Evolutionary conservation across 208 protist genomes (phyloP).

Genomic region (Wallacemonas collosoma): DNA sequence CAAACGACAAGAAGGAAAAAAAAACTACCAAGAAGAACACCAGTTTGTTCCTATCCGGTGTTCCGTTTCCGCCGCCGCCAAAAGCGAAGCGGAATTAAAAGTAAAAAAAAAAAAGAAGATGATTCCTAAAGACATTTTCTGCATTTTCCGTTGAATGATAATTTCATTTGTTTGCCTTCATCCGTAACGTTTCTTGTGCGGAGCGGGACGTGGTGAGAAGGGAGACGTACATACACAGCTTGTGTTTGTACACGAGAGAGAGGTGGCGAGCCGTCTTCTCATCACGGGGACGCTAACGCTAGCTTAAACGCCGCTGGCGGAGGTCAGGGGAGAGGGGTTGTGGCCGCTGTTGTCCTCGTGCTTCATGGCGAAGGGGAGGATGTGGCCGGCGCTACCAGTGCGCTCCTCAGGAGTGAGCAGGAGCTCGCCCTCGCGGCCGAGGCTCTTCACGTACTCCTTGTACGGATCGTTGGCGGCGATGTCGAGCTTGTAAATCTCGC

Average conservation of each 20-base stretch:
- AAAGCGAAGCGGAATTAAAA: conserved; percentile 18
- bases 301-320: conserved; percentile 27
- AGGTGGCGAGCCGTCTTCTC: too few relatives aligned
- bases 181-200: conserved; percentile 11
- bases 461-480: conserved; percentile 80
- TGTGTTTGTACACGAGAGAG: too few relatives aligned
- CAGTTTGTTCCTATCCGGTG: conserved; percentile 3
- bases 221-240: too few relatives aligned
- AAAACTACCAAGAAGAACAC: conserved; percentile 20
- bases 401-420: conserved; percentile 42
- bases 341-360: conserved; percentile 66
- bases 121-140: conserved; percentile 4
- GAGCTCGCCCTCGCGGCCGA: conserved; percentile 79
- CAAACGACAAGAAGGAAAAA: background rate
- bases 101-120: conserved; percentile 8
- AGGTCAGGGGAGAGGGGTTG: conserved; percentile 55
- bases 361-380: conserved; percentile 53
- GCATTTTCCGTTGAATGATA: background rate
- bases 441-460: conserved; percentile 71
- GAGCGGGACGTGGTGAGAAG: background rate
- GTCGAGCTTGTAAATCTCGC: conserved; percentile 67
- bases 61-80: conserved; percentile 11
- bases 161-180: conserved; percentile 5
- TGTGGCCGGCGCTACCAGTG: conserved; percentile 44
- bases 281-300: background rate